These are phyloP conservation scores for Aeminium ludgeri DNA, from an alignment of 495 filamentous ascomycete genomes.

Conservation along the genomic window DNA sequence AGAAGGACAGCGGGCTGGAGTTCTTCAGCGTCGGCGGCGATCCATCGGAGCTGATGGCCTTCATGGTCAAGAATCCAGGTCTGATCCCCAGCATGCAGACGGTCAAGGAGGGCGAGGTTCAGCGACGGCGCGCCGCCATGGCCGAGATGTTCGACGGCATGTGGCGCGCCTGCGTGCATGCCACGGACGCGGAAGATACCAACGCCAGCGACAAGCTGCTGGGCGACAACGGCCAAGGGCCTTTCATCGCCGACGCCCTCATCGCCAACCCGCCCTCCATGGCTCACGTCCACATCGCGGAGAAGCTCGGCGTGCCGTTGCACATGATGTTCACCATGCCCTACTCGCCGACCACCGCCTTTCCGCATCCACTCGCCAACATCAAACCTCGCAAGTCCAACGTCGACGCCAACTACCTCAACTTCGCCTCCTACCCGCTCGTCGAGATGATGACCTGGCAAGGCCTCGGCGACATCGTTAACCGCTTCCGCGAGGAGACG, in stretches of 20 bases:
- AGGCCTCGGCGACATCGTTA: conserved; percentile 25
- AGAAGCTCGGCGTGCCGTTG: conserved; percentile 25
- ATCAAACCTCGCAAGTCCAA: conserved; percentile 22
- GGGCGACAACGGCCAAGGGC: conserved; percentile 12
- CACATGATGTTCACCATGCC: conserved; percentile 30
- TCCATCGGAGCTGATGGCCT: conserved; percentile 60
- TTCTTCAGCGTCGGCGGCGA: conserved; percentile 60
- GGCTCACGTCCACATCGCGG: conserved; percentile 26
- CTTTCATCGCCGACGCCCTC: conserved; percentile 27
- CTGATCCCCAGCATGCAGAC: conserved; percentile 49
- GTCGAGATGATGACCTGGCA: conserved; percentile 31
- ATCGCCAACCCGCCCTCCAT: conserved; percentile 27
- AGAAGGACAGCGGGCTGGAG: conserved; percentile 44
- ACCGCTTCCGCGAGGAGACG: conserved; percentile 23
- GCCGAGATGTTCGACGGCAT: conserved; percentile 30
- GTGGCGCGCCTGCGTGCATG: conserved; percentile 26
- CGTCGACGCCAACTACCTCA: conserved; percentile 36
- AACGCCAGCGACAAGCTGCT: conserved; percentile 35
- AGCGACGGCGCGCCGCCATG: conserved; percentile 40
- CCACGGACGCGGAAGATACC: conserved; percentile 35
- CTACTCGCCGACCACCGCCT: conserved; percentile 22
- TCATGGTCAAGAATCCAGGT: conserved; percentile 67
- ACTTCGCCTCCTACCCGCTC: conserved; percentile 57
- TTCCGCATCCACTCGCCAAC: conserved; percentile 29
- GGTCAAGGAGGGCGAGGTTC: conserved; percentile 48